A percentile compares a stretch with the other conserved stretches of the same genome.
Evolutionary conservation across 495 filamentous ascomycete genomes (phyloP).

Genomic region (Barbatosphaeria neglecta): DNA sequence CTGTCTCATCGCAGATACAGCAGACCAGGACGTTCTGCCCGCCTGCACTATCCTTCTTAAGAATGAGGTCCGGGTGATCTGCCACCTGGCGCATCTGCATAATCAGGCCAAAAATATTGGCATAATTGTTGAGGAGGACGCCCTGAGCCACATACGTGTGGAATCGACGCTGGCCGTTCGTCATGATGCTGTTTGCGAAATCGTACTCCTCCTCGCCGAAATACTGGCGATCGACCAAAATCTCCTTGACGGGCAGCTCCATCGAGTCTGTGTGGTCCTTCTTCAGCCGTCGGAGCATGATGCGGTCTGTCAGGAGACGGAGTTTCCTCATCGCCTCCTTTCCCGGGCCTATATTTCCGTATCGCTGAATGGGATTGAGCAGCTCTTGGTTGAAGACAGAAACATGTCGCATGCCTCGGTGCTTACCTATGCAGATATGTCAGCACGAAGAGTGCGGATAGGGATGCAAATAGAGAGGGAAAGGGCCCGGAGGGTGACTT

Average conservation of each 20-base stretch:
- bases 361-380: constrained; percentile 63
- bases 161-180: constrained; percentile 71
- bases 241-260: constrained; percentile 92
- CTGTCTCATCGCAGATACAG: constrained; percentile 87
- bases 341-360: constrained; percentile 39
- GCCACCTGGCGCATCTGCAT: constrained; percentile 97
- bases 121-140: constrained; percentile 94
- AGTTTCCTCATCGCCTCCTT: constrained; percentile 66
- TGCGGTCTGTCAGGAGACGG: constrained; percentile 70
- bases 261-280: constrained; percentile 81
- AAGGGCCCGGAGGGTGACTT: no score
- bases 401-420: constrained; percentile 69
- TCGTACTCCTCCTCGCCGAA: constrained; percentile 93
- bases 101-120: constrained; percentile 78
- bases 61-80: constrained; percentile 86
- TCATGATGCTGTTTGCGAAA: constrained; percentile 93
- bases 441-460: neutral
- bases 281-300: constrained; percentile 92
- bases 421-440: constrained; percentile 13
- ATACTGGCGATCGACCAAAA: constrained; percentile 82
- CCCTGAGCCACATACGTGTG: constrained; percentile 91
- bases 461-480: no score
- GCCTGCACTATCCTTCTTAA: constrained; percentile 73
- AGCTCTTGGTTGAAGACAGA: constrained; percentile 95
- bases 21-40: constrained; percentile 89